Evolutionary conservation across 495 filamentous ascomycete genomes (phyloP).

Genomic region (Xylaria intraflava): DNA sequence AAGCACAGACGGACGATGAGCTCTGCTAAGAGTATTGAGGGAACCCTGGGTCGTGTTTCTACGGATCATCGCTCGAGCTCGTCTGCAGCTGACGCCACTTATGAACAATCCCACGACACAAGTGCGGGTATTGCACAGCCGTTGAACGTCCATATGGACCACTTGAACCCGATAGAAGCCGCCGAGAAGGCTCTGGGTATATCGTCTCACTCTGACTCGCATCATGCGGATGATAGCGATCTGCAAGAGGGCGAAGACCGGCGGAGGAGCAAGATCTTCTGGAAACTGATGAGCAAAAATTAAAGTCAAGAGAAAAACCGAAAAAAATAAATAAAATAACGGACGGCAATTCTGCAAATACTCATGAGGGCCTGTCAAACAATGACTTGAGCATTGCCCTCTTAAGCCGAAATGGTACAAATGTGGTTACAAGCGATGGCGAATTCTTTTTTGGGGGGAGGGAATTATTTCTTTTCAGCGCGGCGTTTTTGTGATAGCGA

Average conservation of each 20-base stretch:
- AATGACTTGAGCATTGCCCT: no score
- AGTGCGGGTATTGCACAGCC: background rate
- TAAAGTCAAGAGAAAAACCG: background rate
- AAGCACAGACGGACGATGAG: slow-evolving; percentile 22
- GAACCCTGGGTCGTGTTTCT: background rate
- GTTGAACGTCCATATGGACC: background rate
- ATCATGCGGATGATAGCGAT: slow-evolving; percentile 4
- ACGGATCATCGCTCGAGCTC: background rate
- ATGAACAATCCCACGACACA: background rate
- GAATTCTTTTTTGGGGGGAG: background rate
- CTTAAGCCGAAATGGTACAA: no score
- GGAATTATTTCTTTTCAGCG: background rate
- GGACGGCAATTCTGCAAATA: no score
- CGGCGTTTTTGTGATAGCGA: background rate
- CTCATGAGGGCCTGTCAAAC: no score
- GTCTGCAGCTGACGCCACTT: slow-evolving; percentile 12
- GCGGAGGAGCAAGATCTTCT: slow-evolving; percentile 17
- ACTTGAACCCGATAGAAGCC: background rate
- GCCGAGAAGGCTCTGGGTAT: background rate
- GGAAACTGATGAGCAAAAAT: slow-evolving; percentile 6
- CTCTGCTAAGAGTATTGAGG: slow-evolving; percentile 14
- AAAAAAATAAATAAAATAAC: no score
- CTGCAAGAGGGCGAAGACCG: slow-evolving; percentile 12
- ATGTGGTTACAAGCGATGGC: background rate
- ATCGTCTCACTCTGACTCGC: slow-evolving; percentile 1